These are phyloP conservation scores for Plasmopara viticola DNA, from an alignment of 352 stramenopile species.

Conservation along the genomic window DNA sequence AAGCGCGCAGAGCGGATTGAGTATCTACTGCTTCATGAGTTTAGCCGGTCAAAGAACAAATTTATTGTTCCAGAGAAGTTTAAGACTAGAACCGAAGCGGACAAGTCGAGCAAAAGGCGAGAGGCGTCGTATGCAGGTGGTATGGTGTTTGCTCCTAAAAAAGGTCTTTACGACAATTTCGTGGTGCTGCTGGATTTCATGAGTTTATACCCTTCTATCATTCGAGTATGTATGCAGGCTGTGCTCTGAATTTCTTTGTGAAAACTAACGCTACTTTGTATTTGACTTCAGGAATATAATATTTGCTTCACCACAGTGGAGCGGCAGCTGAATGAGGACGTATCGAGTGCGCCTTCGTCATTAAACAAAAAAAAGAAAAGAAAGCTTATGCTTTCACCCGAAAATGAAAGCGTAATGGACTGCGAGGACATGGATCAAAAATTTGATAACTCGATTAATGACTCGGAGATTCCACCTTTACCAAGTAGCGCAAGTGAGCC, in stretches of 20 bases:
- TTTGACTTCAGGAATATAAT: slow-evolving; percentile 96
- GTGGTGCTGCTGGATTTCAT: slow-evolving; percentile 99
- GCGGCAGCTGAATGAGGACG: slow-evolving; percentile 60
- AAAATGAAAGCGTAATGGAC: slow-evolving; percentile 70
- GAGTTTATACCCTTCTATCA: slow-evolving; percentile 99
- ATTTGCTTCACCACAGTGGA: slow-evolving; percentile 99
- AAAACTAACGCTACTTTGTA: slow-evolving; percentile 8
- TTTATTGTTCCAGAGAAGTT: slow-evolving; percentile 97
- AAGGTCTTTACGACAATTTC: slow-evolving; percentile 99
- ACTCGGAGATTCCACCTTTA: slow-evolving; percentile 85
- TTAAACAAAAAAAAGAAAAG: slow-evolving; percentile 53
- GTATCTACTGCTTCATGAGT: slow-evolving; percentile 99
- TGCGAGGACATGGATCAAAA: slow-evolving; percentile 77
- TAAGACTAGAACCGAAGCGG: slow-evolving; percentile 57
- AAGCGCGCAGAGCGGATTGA: slow-evolving; percentile 98
- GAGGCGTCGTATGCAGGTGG: slow-evolving; percentile 96
- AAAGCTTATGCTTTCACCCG: slow-evolving; percentile 40
- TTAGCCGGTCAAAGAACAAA: slow-evolving; percentile 91
- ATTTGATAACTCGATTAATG: slow-evolving; percentile 46
- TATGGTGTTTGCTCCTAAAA: slow-evolving; percentile 99
- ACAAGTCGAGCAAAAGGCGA: slow-evolving; percentile 50
- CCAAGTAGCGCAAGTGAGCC: slow-evolving; percentile 69
- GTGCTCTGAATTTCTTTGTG: not conserved
- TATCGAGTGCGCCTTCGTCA: slow-evolving; percentile 18
- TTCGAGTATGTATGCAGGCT: slow-evolving; percentile 54